Evolutionary conservation across 108 stramenopile species (phyloP).

Genomic region (Discostella stelligeroides): DNA sequence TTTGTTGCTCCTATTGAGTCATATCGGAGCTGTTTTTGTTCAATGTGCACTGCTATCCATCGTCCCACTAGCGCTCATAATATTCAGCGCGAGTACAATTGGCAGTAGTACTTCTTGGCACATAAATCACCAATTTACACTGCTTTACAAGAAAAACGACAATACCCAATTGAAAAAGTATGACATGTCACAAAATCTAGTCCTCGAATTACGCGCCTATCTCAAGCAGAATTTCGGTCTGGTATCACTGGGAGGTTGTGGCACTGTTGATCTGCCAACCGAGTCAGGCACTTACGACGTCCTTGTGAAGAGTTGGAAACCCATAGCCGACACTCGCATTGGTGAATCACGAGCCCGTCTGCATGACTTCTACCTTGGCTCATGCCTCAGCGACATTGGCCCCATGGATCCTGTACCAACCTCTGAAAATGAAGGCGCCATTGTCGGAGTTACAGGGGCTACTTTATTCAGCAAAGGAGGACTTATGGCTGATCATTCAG

Average conservation of each 20-base stretch:
- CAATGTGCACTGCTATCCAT: conserved; percentile 13
- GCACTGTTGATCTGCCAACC: conserved; percentile 23
- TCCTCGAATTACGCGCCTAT: conserved; percentile 29
- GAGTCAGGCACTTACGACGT: conserved; percentile 28
- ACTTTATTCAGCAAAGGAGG: conserved; percentile 31
- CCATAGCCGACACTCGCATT: conserved; percentile 14
- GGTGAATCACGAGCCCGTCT: conserved; percentile 17
- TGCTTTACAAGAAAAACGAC: conserved; percentile 18
- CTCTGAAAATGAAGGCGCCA: conserved; percentile 3
- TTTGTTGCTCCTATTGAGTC: conserved; percentile 12
- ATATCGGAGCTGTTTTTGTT: conserved; percentile 1
- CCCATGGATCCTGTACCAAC: conserved; percentile 20
- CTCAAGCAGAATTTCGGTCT: conserved; percentile 37
- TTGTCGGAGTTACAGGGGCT: conserved; percentile 6
- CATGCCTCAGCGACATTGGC: conserved; percentile 30
- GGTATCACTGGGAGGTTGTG: conserved; percentile 31
- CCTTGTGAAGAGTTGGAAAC: conserved; percentile 29
- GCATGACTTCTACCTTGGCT: conserved; percentile 38
- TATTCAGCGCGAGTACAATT: background rate
- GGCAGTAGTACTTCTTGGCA: background rate
- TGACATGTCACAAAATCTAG: background rate
- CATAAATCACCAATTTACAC: conserved; percentile 36
- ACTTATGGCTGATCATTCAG: conserved; percentile 23
- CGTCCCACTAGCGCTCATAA: conserved; percentile 19
- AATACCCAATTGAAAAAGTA: background rate